A percentile compares a stretch with the other conserved stretches of the same genome.
These are phyloP conservation scores for Coprinopsis sp. DNA, from an alignment of 768 basidiomycete species.

Conservation along the genomic window DNA sequence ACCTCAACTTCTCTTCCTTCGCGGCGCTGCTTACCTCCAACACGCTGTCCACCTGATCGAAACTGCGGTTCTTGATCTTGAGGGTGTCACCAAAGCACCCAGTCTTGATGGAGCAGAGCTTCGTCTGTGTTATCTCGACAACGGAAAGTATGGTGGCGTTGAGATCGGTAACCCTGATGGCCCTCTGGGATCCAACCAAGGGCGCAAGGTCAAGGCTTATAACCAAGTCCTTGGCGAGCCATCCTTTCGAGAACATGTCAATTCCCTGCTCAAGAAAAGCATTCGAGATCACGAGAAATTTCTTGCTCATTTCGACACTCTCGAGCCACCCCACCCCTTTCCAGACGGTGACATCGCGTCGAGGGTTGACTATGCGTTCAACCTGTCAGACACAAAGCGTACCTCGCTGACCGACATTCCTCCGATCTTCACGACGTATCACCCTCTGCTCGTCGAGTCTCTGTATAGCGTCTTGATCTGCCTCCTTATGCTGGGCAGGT, in stretches of 20 bases:
- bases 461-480: slow-evolving; percentile 77
- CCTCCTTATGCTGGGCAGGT: slow-evolving; percentile 74
- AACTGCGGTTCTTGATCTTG: slow-evolving; percentile 61
- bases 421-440: slow-evolving; percentile 81
- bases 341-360: slow-evolving; percentile 43
- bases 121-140: slow-evolving; percentile 69
- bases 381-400: slow-evolving; percentile 64
- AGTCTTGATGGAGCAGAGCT: slow-evolving; percentile 70
- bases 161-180: slow-evolving; percentile 82
- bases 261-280: slow-evolving; percentile 60
- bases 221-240: slow-evolving; percentile 50
- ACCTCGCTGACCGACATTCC: slow-evolving; percentile 40
- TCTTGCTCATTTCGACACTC: slow-evolving; percentile 74
- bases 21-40: slow-evolving; percentile 79
- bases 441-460: slow-evolving; percentile 84
- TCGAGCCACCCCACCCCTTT: slow-evolving; percentile 41
- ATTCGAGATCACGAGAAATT: slow-evolving; percentile 85
- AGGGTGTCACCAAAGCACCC: slow-evolving; percentile 57
- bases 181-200: slow-evolving; percentile 56
- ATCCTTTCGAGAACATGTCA: slow-evolving; percentile 57
- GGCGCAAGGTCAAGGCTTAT: slow-evolving; percentile 63
- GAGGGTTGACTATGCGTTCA: slow-evolving; percentile 62
- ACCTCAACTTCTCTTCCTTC: slow-evolving; percentile 76
- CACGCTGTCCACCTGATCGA: slow-evolving; percentile 76
- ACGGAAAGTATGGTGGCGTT: slow-evolving; percentile 77